phyloP scores from a whole-genome alignment of 441 rosid genomes.

The Sinapis alba region DNA sequence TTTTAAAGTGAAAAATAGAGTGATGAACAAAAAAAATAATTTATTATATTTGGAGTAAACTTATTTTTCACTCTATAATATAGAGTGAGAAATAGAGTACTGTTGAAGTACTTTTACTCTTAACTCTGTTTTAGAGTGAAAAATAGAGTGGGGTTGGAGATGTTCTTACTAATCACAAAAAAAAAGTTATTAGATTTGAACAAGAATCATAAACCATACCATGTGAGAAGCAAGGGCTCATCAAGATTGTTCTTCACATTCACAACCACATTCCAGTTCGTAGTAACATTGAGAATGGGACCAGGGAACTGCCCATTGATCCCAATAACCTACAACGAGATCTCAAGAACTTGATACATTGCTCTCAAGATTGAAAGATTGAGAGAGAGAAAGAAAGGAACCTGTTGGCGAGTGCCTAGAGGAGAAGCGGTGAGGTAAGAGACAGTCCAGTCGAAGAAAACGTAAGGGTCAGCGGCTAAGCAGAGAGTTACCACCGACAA shows the following conservation, averaged over 20 bases:
- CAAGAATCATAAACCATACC: conserved; percentile 48
- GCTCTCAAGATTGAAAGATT: background rate
- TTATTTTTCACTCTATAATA: too few species aligned
- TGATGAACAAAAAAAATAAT: too few species aligned
- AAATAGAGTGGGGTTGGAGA: too few species aligned
- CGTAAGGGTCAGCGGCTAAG: conserved; percentile 72
- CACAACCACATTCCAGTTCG: conserved; percentile 84
- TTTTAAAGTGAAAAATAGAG: too few species aligned
- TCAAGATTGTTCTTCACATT: conserved; percentile 86
- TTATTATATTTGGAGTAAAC: too few species aligned
- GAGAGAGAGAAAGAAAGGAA: conserved; percentile 34
- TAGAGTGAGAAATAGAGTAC: too few species aligned
- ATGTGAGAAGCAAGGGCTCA: conserved; percentile 81
- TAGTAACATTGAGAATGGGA: conserved; percentile 76
- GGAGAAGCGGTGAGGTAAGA: conserved; percentile 73
- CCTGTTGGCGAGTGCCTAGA: conserved; percentile 79
- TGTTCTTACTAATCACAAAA: background rate
- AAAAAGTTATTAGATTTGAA: background rate
- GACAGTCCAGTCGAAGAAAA: conserved; percentile 85
- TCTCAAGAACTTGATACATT: conserved; percentile 1
- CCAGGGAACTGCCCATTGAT: conserved; percentile 85
- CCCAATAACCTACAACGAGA: conserved; percentile 66
- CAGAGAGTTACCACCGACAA: conserved; percentile 33
- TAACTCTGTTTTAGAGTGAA: too few species aligned
- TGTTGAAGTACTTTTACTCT: too few species aligned